Percentiles rank a stretch among this genome's conserved stretches.
These are phyloP conservation scores for Alternaria sp. DNA, from an alignment of 2,329 filamentous ascomycete species.

Conservation along the genomic window DNA sequence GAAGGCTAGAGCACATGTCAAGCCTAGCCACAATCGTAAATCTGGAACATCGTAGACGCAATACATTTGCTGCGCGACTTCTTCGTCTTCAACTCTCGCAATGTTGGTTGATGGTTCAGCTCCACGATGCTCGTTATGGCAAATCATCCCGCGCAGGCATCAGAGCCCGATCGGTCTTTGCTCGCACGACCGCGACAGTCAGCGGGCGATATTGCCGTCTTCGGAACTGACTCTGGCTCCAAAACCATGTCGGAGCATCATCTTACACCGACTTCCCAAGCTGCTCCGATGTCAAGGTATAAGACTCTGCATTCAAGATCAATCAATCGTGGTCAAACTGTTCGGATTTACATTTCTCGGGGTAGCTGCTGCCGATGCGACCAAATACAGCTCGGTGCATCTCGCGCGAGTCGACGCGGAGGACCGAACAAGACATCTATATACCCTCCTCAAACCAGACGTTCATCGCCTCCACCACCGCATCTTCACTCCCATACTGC, in stretches of 20 bases:
- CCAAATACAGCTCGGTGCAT: slow-evolving; percentile 9
- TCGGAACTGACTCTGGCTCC: neutral
- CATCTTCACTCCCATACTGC: neutral
- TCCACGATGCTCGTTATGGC: slow-evolving; percentile 20
- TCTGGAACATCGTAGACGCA: neutral
- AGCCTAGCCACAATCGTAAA: neutral
- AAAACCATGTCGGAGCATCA: neutral
- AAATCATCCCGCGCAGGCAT: slow-evolving; percentile 24
- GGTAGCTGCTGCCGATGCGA: slow-evolving; percentile 11
- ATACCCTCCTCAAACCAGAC: neutral
- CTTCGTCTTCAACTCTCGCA: neutral
- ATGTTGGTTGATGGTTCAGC: neutral
- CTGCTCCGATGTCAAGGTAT: neutral
- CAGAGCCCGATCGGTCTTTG: slow-evolving; percentile 38
- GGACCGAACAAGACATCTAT: neutral
- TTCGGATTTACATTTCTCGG: neutral
- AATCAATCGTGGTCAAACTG: neutral
- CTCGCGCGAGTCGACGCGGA: slow-evolving; percentile 10
- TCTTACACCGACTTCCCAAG: neutral
- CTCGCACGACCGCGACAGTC: slow-evolving; percentile 16
- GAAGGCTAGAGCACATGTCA: slow-evolving; percentile 21
- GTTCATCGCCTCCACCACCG: neutral
- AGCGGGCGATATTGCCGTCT: slow-evolving; percentile 31
- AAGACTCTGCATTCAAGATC: neutral
- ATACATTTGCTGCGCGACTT: neutral